phyloP scores from a whole-genome alignment of 225 moss, liverwort and hornwort genomes.

The Antitrichia curtipendula region DNA sequence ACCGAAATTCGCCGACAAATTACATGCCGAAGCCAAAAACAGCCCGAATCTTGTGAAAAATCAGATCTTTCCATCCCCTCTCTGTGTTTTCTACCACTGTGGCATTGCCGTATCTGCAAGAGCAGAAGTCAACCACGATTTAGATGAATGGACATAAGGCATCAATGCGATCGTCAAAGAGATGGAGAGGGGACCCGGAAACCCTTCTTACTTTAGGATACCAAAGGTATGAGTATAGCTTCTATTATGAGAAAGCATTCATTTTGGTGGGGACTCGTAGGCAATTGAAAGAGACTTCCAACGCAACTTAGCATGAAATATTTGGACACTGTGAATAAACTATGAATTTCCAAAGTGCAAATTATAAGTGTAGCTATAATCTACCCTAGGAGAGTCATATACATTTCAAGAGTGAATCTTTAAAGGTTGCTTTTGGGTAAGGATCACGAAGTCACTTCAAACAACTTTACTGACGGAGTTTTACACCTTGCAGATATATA shows the following conservation, averaged over 20 bases:
- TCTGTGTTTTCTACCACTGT: conserved; percentile 91
- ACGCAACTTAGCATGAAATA: neutral
- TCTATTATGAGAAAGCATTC: too few relatives aligned
- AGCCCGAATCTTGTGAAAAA: conserved; percentile 95
- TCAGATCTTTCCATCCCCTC: conserved; percentile 94
- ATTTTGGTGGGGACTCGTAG: neutral
- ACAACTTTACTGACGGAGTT: neutral
- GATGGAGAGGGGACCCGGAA: neutral
- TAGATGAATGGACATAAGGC: neutral
- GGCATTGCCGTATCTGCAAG: conserved; percentile 77
- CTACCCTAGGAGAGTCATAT: neutral
- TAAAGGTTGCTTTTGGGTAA: too few relatives aligned
- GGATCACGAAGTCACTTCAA: neutral
- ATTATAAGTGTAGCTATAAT: neutral
- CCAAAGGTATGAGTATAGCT: neutral
- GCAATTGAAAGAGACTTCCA: neutral
- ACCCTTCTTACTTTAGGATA: neutral
- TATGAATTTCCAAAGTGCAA: too few relatives aligned
- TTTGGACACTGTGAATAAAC: neutral
- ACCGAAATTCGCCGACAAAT: neutral
- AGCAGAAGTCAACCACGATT: neutral
- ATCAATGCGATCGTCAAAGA: neutral
- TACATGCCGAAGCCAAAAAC: conserved; percentile 94
- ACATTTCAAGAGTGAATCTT: neutral
- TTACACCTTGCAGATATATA: neutral